A percentile compares a stretch with the other conserved stretches of the same genome.
Evolutionary conservation across 805 yeast species (phyloP).

Genomic region (Monosporozyma aerobia): DNA sequence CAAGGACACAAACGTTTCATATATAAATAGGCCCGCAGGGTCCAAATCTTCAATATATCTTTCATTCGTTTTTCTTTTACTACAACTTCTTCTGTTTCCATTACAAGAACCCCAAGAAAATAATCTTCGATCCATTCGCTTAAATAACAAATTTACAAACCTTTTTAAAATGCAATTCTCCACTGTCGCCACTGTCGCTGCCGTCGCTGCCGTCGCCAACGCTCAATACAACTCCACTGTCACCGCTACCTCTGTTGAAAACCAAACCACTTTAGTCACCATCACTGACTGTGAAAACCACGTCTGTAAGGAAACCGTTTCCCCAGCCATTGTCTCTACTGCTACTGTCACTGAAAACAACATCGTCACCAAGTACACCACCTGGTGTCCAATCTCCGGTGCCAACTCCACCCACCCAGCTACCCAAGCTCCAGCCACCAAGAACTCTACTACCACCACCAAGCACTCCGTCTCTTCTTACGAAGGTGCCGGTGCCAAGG

Average conservation of each 20-base stretch:
- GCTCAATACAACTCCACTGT: slow-evolving; percentile 22
- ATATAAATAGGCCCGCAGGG: background rate
- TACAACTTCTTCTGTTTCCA: background rate
- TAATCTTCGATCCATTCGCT: slow-evolving; percentile 1
- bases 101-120: background rate
- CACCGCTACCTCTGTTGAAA: slow-evolving; percentile 15
- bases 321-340: slow-evolving; percentile 30
- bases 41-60: background rate
- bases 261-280: slow-evolving; percentile 29
- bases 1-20: background rate
- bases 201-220: slow-evolving; percentile 29
- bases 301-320: slow-evolving; percentile 27
- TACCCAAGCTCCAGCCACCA: slow-evolving; percentile 16
- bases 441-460: slow-evolving; percentile 16
- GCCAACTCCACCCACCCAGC: slow-evolving; percentile 9
- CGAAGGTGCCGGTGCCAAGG: slow-evolving; percentile 38
- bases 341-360: slow-evolving; percentile 25
- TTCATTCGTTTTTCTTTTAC: background rate
- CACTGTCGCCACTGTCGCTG: slow-evolving; percentile 32
- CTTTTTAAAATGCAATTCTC: slow-evolving; percentile 33
- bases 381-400: slow-evolving; percentile 23
- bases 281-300: slow-evolving; percentile 30
- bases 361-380: slow-evolving; percentile 29
- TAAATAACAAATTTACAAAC: background rate
- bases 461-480: slow-evolving; percentile 21